Percentiles rank a stretch among this genome's conserved stretches.
Evolutionary conservation across 1,284 basidiomycete species (phyloP).

Genomic region (Cryptococcus depauperatus): DNA sequence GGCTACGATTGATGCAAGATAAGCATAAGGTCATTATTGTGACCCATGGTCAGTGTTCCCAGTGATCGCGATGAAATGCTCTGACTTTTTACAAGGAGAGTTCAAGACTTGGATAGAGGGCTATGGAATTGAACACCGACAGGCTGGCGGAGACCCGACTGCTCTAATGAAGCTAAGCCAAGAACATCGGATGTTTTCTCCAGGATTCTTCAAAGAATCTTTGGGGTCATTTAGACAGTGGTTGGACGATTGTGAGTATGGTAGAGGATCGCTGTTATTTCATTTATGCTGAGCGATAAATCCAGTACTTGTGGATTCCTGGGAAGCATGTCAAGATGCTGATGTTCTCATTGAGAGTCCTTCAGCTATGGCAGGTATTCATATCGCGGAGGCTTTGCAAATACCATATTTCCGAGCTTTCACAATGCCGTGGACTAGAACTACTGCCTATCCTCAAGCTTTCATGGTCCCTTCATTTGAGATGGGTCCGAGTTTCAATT

Average conservation of each 20-base stretch:
- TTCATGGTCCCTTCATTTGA: slow-evolving; percentile 53
- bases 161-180: slow-evolving; percentile 51
- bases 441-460: slow-evolving; percentile 57
- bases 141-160: slow-evolving; percentile 70
- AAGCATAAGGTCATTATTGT: slow-evolving; percentile 53
- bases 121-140: slow-evolving; percentile 60
- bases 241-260: slow-evolving; percentile 63
- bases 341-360: slow-evolving; percentile 61
- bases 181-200: slow-evolving; percentile 68
- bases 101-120: slow-evolving; percentile 56
- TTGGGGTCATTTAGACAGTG: slow-evolving; percentile 61
- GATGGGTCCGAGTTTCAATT: slow-evolving; percentile 44
- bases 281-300: not conserved
- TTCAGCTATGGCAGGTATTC: slow-evolving; percentile 69
- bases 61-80: not conserved
- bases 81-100: slow-evolving; percentile 41
- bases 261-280: slow-evolving; percentile 6
- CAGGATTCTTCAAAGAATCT: slow-evolving; percentile 70
- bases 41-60: slow-evolving; percentile 48
- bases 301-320: slow-evolving; percentile 59
- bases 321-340: slow-evolving; percentile 62
- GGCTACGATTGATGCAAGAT: slow-evolving; percentile 48
- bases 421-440: slow-evolving; percentile 66
- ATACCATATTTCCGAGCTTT: slow-evolving; percentile 62
- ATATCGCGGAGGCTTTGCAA: slow-evolving; percentile 68